Percentiles rank a stretch among this genome's conserved stretches.
Conservation (phyloP, 169 alveolate species). For the Plasmodium chabaudi region DNA sequence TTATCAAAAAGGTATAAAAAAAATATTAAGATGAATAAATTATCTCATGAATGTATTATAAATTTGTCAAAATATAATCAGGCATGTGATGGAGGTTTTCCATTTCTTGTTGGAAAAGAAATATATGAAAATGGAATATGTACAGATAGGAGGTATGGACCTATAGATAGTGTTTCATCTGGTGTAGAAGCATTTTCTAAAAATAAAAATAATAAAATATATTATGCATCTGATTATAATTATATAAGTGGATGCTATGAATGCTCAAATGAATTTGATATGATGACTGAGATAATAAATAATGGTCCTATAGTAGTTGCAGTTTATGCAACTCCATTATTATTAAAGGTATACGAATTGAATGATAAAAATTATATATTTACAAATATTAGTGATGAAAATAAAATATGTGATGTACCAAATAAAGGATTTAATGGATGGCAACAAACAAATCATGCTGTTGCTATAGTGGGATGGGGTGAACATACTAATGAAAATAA, state of each 20-base stretch:
- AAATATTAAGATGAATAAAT: slow-evolving; percentile 57
- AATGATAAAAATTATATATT: slow-evolving; percentile 68
- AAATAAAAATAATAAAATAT: not conserved
- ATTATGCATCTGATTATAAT: slow-evolving; percentile 84
- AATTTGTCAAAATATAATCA: slow-evolving; percentile 87
- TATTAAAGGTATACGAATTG: slow-evolving; percentile 33
- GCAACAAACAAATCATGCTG: slow-evolving; percentile 93
- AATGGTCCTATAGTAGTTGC: slow-evolving; percentile 91
- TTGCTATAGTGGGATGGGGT: slow-evolving; percentile 93
- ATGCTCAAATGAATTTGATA: slow-evolving; percentile 85
- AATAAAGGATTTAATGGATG: slow-evolving; percentile 88
- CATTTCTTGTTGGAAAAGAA: slow-evolving; percentile 92
- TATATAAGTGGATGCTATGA: slow-evolving; percentile 91
- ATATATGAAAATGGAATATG: slow-evolving; percentile 89
- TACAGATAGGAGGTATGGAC: slow-evolving; percentile 61
- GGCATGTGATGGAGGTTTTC: slow-evolving; percentile 94
- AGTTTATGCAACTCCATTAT: slow-evolving; percentile 86
- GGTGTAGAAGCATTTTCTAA: slow-evolving; percentile 10
- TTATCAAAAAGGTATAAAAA: slow-evolving; percentile 81
- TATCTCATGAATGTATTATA: slow-evolving; percentile 73
- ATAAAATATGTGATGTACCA: slow-evolving; percentile 88
- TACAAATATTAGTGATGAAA: slow-evolving; percentile 80
- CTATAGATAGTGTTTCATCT: slow-evolving; percentile 25
- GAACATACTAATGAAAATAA: slow-evolving; percentile 77
- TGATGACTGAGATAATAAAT: slow-evolving; percentile 85